These are phyloP conservation scores for Sporothrix humicola DNA, from an alignment of 2,329 filamentous ascomycete species.

Conservation along the genomic window DNA sequence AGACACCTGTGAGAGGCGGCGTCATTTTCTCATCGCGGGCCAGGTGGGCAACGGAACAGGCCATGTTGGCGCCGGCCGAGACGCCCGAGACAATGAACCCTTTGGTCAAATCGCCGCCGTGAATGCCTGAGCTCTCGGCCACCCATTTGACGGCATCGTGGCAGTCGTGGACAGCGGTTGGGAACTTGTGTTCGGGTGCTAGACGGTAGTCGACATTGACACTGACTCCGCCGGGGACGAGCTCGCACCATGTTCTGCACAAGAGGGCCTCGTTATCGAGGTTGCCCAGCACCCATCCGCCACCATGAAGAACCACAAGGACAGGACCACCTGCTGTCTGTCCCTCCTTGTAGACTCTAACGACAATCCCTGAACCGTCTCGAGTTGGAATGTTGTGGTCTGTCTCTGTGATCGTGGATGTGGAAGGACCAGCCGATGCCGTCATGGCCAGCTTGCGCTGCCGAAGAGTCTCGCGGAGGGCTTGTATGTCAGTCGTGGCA, in stretches of 20 bases:
- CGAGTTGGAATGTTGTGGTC: not conserved
- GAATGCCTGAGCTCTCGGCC: not conserved
- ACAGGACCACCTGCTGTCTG: not conserved
- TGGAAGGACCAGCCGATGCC: not conserved
- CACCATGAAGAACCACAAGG: not conserved
- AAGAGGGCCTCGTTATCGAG: not conserved
- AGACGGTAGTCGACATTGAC: not conserved
- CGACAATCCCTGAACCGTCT: not conserved
- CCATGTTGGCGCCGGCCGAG: not conserved
- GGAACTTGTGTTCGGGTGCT: not conserved
- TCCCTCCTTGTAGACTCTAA: not conserved
- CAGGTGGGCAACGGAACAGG: not conserved
- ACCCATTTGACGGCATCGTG: not conserved
- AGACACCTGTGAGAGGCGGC: not conserved
- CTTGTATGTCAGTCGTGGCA: not conserved
- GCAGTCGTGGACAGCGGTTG: not conserved
- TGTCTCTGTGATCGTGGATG: not conserved
- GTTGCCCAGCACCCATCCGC: not conserved
- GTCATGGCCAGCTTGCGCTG: not conserved
- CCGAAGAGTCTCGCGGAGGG: not conserved
- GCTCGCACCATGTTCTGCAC: not conserved
- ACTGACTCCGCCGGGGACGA: not conserved
- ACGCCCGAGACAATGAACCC: not conserved
- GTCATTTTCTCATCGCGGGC: not conserved
- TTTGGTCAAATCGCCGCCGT: not conserved